Conservation (phyloP, 331 rosid species). For the Telfairia occidentalis region DNA sequence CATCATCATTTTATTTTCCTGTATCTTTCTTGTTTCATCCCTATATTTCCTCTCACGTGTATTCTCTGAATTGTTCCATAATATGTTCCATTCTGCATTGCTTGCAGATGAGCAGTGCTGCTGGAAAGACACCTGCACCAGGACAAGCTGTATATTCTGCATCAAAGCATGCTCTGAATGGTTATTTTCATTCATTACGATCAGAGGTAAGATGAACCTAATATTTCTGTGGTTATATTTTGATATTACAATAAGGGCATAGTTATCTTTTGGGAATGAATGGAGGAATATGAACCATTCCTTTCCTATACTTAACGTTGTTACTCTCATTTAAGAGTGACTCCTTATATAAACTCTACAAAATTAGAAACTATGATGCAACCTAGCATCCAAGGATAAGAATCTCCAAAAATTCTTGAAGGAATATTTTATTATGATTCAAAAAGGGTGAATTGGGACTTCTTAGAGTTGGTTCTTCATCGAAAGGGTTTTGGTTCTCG, state of each 20-base stretch:
- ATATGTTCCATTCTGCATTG: conserved; percentile 12
- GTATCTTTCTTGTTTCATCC: not conserved
- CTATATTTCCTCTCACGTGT: not conserved
- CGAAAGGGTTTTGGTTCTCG: too few relatives aligned
- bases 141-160: conserved; percentile 95
- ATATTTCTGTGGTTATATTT: not conserved
- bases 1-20: conserved; percentile 9
- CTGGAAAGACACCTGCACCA: conserved; percentile 90
- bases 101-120: conserved; percentile 91
- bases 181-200: conserved; percentile 82
- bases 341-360: not conserved
- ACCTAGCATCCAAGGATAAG: too few relatives aligned
- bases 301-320: not conserved
- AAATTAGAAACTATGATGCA: not conserved
- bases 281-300: not conserved
- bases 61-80: not conserved
- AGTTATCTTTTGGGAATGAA: not conserved
- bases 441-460: too few relatives aligned
- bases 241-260: not conserved
- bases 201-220: conserved; percentile 55
- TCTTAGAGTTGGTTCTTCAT: too few relatives aligned
- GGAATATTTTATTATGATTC: too few relatives aligned
- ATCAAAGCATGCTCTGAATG: conserved; percentile 81
- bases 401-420: too few relatives aligned
- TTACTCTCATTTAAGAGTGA: not conserved